These are phyloP conservation scores for Epichloe gansuensis DNA, from an alignment of 2,329 filamentous ascomycete genomes.

Conservation along the genomic window DNA sequence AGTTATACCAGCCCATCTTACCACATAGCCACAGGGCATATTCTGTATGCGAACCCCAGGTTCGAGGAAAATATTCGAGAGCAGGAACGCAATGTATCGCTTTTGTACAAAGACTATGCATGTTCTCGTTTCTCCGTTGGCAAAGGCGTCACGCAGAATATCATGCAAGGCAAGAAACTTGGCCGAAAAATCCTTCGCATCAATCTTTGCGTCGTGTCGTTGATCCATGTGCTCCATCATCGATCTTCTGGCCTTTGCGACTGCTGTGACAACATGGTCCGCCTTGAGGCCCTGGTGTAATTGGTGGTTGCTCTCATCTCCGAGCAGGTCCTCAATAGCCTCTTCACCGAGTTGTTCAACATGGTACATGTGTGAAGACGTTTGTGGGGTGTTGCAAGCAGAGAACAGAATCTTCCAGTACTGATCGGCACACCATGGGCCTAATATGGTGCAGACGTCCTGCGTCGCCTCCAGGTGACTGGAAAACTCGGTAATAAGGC, in stretches of 20 bases:
- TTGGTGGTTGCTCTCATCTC: not conserved
- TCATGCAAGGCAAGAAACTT: conserved; percentile 56
- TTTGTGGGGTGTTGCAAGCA: conserved; percentile 44
- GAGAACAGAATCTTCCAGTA: conserved; percentile 60
- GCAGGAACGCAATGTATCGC: conserved; percentile 61
- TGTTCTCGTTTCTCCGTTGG: conserved; percentile 32
- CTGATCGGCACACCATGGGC: conserved; percentile 72
- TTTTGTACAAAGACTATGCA: conserved; percentile 84
- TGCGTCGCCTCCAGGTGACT: conserved; percentile 47
- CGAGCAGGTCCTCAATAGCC: not conserved
- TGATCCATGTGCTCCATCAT: not conserved
- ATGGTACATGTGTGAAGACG: conserved; percentile 35
- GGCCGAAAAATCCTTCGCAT: conserved; percentile 42
- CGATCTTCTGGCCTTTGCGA: not conserved
- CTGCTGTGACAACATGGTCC: not conserved
- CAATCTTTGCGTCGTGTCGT: conserved; percentile 4
- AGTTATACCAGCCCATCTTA: conserved; percentile 23
- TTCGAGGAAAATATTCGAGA: conserved; percentile 54
- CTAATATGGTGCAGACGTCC: conserved; percentile 52
- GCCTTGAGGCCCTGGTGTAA: not conserved
- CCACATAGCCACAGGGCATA: conserved; percentile 49
- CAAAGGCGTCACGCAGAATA: conserved; percentile 52
- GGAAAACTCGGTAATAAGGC: conserved; percentile 32
- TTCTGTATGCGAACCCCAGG: conserved; percentile 41
- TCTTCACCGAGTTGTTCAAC: not conserved